Evolutionary conservation across 2,329 filamentous ascomycete genomes (phyloP), one percentile per base, ranked within the genome.

Genomic region (Fusarium pseudocircinatum): DNA sequence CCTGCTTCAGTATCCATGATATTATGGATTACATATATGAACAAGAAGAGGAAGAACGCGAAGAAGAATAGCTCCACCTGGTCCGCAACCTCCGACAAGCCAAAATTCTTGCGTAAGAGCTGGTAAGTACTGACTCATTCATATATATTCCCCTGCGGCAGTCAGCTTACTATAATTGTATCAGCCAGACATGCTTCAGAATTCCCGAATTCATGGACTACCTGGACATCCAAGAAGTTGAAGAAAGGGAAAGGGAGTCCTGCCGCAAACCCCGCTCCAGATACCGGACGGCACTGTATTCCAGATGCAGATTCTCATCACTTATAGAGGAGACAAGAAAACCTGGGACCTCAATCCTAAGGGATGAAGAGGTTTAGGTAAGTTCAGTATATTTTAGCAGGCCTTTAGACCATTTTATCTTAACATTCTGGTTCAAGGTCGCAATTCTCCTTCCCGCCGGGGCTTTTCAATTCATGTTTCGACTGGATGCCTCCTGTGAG

Each of bases 21-120:
- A 2, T 20, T 1, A 39, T 20, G 18, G 18, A 39, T 39, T 20
- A 6, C 1, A 6, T 39, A 4, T 12, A 7, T 2, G 37, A 39
- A 12, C 6, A 39, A 39, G 37, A 22, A 22, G 37, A 22, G 11
- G 20, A 22, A 40, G 20, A 22, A 13, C 6, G 9, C 3, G 37
- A 40, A 36, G 15, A 7, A 11, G 36, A 39, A 11, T 6, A 4
- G 5, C 36, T 39, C 10, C 10, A 10, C 36, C 6, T 7, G 9
- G 20, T 13, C 37, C 12, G 11, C 20, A 12, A 12, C 37, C 20
- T 20, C 6, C 20, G 12, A 40, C 7, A 8, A 7, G 20, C 20
- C 3, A 40, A 20, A 18, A 22, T 8, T 7, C 12, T 40, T 22
- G 37, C 37, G 7, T 12, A 13, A 9, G 20, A 40, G 37, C 37